phyloP scores from a whole-genome alignment of 2,329 filamentous ascomycete species.

The Trichoderma lentiforme region DNA sequence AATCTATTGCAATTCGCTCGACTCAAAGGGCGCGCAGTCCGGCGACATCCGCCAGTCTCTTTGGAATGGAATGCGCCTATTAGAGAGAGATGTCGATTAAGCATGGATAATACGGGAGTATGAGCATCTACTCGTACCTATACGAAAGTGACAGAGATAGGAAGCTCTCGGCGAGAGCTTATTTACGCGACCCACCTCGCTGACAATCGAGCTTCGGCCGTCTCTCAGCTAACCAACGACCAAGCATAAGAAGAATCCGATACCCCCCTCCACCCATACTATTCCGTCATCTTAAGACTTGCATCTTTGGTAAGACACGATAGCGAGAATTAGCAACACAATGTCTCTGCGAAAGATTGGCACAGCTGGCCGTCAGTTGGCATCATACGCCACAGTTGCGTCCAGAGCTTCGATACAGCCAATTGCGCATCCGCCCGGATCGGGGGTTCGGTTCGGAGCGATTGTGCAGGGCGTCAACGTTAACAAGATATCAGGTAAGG shows the following conservation, averaged over 20 bases:
- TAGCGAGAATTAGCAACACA: background rate
- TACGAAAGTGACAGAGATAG: background rate
- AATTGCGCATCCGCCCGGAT: slow-evolving; percentile 25
- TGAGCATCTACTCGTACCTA: background rate
- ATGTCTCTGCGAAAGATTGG: background rate
- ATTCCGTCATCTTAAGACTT: background rate
- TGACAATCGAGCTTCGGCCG: background rate
- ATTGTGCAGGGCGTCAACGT: slow-evolving; percentile 56
- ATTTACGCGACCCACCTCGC: slow-evolving; percentile 3
- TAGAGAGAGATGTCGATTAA: background rate
- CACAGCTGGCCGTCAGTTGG: slow-evolving; percentile 3
- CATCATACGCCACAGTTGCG: slow-evolving; percentile 15
- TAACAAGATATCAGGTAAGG: slow-evolving; percentile 58
- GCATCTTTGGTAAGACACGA: background rate
- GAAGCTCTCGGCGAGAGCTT: background rate
- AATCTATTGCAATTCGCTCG: background rate
- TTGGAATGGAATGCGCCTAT: background rate
- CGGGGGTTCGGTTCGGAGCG: slow-evolving; percentile 58
- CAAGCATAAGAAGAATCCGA: background rate
- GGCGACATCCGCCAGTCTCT: background rate
- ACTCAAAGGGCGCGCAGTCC: background rate
- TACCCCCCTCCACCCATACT: background rate
- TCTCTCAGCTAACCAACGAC: background rate
- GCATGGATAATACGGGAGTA: background rate
- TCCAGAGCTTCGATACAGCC: slow-evolving; percentile 15